Percentiles rank a stretch among this genome's conserved stretches.
Evolutionary conservation across 805 yeast genomes (phyloP).

Genomic region (Yarrowia hollandica): DNA sequence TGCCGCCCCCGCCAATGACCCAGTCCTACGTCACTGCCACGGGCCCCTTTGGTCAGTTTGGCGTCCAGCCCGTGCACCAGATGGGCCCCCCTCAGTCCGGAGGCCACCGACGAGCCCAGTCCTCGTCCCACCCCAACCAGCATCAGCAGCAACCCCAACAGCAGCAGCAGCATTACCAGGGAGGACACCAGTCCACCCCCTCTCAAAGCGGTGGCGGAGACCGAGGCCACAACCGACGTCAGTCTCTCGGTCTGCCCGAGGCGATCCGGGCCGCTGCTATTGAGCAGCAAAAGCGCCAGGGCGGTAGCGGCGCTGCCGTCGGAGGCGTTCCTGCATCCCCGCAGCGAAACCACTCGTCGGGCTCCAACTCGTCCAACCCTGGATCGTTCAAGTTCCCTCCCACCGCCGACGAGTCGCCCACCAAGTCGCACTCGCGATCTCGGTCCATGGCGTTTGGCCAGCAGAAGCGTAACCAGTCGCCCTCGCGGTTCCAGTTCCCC

Average conservation of each 20-base stretch:
- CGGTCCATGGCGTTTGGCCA: constrained; percentile 13
- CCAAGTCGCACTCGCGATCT: constrained; percentile 20
- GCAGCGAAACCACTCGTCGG: constrained; percentile 17
- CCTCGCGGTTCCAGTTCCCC: constrained; percentile 64
- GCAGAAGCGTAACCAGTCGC: constrained; percentile 39
- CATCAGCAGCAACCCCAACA: constrained; percentile 11
- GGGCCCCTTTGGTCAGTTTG: constrained; percentile 37
- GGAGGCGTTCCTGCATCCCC: constrained; percentile 31
- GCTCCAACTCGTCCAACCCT: constrained; percentile 5
- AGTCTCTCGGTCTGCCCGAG: constrained; percentile 85
- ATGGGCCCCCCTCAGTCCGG: constrained; percentile 29
- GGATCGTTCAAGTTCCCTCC: constrained; percentile 37
- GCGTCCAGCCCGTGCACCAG: constrained; percentile 33
- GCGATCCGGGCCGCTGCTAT: constrained; percentile 97
- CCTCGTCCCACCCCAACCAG: constrained; percentile 34
- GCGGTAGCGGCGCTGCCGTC: constrained; percentile 27
- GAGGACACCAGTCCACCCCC: constrained; percentile 16
- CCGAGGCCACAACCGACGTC: constrained; percentile 84
- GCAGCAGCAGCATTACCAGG: constrained; percentile 11
- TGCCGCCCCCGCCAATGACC: constrained; percentile 32
- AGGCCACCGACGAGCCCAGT: constrained; percentile 43
- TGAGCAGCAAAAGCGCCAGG: constrained; percentile 62
- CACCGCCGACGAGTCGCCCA: constrained; percentile 31
- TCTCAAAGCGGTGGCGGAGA: constrained; percentile 31
- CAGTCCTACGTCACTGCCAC: constrained; percentile 33